Conservation (phyloP, 2,329 filamentous ascomycete genomes). For the Fusarium coicis region DNA sequence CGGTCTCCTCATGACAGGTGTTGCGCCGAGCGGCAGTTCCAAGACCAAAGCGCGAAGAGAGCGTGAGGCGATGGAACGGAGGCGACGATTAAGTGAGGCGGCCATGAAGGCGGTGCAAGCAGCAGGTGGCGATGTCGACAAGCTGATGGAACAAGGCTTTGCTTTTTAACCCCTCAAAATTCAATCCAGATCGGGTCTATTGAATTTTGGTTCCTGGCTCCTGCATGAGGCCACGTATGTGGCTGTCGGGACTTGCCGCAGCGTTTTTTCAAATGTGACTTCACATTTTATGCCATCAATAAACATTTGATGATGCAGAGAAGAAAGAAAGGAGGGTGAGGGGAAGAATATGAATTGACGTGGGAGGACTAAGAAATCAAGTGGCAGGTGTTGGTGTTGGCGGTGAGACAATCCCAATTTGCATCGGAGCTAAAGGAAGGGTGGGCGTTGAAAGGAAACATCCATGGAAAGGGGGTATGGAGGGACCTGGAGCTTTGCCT, state of each 20-base stretch:
- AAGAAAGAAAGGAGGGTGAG: neutral
- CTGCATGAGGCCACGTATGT: conserved; percentile 24
- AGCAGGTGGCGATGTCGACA: conserved; percentile 74
- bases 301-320: neutral
- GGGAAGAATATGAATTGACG: neutral
- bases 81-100: conserved; percentile 74
- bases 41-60: conserved; percentile 96
- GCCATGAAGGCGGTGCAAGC: conserved; percentile 75
- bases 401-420: conserved; percentile 28
- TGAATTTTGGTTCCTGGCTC: conserved; percentile 19
- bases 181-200: neutral
- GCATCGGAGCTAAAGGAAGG: conserved; percentile 8
- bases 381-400: conserved; percentile 25
- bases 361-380: conserved; percentile 1
- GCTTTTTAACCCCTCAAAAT: conserved; percentile 48
- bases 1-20: conserved; percentile 82
- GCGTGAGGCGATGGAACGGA: conserved; percentile 84
- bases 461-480: neutral
- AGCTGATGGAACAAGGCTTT: conserved; percentile 63
- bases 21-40: conserved; percentile 88
- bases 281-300: neutral
- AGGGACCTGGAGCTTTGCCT: neutral
- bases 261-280: neutral
- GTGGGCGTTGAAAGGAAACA: conserved; percentile 1
- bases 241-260: conserved; percentile 16